Evolutionary conservation across 2,329 filamentous ascomycete species (phyloP).

Genomic region (Stenocarpella maydis): DNA sequence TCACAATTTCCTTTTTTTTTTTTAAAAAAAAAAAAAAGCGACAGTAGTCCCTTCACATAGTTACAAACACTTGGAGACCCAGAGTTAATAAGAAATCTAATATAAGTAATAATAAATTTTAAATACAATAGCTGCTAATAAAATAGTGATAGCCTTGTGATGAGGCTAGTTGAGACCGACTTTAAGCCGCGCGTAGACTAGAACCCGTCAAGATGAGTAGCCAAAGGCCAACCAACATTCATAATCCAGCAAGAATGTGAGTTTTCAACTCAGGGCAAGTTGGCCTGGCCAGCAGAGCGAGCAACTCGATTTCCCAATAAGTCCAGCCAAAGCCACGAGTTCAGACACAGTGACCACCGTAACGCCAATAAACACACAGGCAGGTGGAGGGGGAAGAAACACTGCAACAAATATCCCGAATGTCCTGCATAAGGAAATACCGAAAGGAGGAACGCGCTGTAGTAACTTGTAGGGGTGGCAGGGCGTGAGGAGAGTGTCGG

Average conservation of each 20-base stretch:
- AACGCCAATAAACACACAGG: conserved; percentile 15
- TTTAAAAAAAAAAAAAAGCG: too few relatives aligned
- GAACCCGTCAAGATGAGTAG: too few relatives aligned
- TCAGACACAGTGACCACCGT: conserved; percentile 10
- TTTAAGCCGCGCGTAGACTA: too few relatives aligned
- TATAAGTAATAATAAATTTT: too few relatives aligned
- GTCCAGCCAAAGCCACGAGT: conserved; percentile 3
- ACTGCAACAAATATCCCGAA: conserved; percentile 22
- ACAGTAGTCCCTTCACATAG: too few relatives aligned
- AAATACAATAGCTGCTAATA: too few relatives aligned
- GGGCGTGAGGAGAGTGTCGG: conserved; percentile 11
- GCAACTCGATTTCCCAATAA: neutral
- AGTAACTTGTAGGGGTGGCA: conserved; percentile 10
- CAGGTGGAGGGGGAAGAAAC: conserved; percentile 5
- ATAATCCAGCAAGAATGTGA: neutral
- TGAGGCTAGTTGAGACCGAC: too few relatives aligned
- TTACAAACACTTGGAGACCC: too few relatives aligned
- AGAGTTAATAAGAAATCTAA: too few relatives aligned
- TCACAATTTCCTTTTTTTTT: too few relatives aligned
- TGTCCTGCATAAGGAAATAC: neutral
- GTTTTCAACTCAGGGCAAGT: neutral
- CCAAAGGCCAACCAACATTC: too few relatives aligned
- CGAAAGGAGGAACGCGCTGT: conserved; percentile 22
- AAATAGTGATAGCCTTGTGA: too few relatives aligned
- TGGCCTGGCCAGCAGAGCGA: neutral